These are phyloP conservation scores for Penicillium angulare DNA, from an alignment of 495 filamentous ascomycete species.

Conservation along the genomic window DNA sequence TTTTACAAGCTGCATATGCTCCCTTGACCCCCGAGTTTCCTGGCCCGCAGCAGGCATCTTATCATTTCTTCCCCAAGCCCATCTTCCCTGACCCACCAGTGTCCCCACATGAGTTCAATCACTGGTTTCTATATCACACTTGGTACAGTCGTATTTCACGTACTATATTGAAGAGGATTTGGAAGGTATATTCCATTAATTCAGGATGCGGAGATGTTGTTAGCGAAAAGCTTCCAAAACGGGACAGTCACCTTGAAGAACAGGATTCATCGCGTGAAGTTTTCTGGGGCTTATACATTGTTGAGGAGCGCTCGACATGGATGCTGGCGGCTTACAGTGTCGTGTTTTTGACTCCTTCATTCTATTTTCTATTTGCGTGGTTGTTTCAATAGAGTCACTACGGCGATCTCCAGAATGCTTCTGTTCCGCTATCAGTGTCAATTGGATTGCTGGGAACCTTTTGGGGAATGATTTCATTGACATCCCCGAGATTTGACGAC, in stretches of 20 bases:
- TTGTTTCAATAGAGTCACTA: conserved; percentile 5
- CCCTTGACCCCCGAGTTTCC: neutral
- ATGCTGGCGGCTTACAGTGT: conserved; percentile 1
- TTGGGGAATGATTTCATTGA: no score
- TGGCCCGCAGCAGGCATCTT: neutral
- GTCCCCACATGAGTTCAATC: conserved; percentile 1
- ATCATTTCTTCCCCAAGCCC: neutral
- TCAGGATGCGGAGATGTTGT: no score
- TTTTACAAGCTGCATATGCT: neutral
- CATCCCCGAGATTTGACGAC: no score
- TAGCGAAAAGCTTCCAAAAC: conserved; percentile 4
- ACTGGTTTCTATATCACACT: neutral
- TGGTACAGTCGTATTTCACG: neutral
- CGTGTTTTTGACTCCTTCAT: neutral
- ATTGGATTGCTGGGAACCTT: no score
- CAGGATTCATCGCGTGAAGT: neutral
- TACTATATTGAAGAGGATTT: no score
- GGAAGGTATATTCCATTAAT: no score
- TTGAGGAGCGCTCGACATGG: neutral
- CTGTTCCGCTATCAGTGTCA: neutral
- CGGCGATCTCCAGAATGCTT: conserved; percentile 7
- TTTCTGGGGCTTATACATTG: conserved; percentile 6
- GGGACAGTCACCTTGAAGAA: neutral
- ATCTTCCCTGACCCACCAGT: neutral
- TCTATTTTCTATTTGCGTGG: conserved; percentile 9